These are phyloP conservation scores for Cutaneotrichosporon sp. DNA, from an alignment of 1,284 basidiomycete genomes.

Conservation along the genomic window DNA sequence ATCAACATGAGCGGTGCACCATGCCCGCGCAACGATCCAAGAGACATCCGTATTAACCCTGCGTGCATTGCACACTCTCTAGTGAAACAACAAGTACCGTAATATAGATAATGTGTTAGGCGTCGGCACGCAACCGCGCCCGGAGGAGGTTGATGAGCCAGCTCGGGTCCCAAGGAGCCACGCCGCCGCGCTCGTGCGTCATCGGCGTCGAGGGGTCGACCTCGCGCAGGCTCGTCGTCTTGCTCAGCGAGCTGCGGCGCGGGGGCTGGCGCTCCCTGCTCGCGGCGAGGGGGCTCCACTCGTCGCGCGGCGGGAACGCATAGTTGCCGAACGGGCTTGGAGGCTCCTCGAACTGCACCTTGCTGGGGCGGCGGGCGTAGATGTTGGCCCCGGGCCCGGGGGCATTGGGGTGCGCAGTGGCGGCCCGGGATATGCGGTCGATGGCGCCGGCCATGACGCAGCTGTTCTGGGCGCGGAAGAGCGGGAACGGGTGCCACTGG, in stretches of 20 bases:
- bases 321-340: slow-evolving; percentile 24
- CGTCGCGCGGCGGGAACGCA: slow-evolving; percentile 21
- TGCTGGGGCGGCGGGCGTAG: slow-evolving; percentile 41
- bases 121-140: slow-evolving; percentile 23
- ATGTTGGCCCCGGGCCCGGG: slow-evolving; percentile 12
- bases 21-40: too few relatives aligned
- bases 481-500: slow-evolving; percentile 54
- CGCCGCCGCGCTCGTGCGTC: slow-evolving; percentile 23
- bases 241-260: slow-evolving; percentile 27
- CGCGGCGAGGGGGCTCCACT: slow-evolving; percentile 10
- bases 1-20: too few relatives aligned
- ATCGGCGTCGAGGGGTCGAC: not conserved
- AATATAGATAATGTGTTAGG: slow-evolving; percentile 9
- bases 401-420: slow-evolving; percentile 10
- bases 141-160: slow-evolving; percentile 46
- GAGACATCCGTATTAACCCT: too few relatives aligned
- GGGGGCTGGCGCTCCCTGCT: slow-evolving; percentile 18
- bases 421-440: slow-evolving; percentile 17
- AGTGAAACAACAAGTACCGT: slow-evolving; percentile 2
- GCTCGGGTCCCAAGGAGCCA: slow-evolving; percentile 46
- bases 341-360: slow-evolving; percentile 48
- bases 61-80: not conserved
- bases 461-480: slow-evolving; percentile 54
- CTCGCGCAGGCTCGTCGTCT: slow-evolving; percentile 10
- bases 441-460: slow-evolving; percentile 51